Evolutionary conservation across 345 rosid genomes (phyloP).

Genomic region (Moringa oleifera): DNA sequence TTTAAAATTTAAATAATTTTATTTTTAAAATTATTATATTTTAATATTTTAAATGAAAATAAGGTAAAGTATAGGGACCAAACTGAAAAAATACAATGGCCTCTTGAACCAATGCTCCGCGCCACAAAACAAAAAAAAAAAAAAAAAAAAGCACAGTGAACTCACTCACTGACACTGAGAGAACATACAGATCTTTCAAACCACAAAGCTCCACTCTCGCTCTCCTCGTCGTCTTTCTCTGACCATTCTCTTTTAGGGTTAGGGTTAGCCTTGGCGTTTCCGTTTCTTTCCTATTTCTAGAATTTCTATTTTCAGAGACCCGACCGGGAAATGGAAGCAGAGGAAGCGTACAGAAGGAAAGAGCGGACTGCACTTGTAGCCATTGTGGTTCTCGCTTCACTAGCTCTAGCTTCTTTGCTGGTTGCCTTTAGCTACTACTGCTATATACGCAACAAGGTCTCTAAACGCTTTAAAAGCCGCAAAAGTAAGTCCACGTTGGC

Average conservation of each 20-base stretch:
- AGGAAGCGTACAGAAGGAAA: conserved; percentile 43
- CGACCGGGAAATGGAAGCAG: conserved; percentile 34
- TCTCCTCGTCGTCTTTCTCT: neutral
- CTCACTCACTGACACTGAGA: conserved; percentile 8
- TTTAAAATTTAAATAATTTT: too few relatives aligned
- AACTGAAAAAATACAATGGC: neutral
- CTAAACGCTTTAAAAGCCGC: conserved; percentile 44
- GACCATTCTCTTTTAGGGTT: too few relatives aligned
- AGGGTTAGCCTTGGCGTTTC: neutral
- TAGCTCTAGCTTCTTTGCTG: conserved; percentile 63
- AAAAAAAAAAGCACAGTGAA: conserved; percentile 2
- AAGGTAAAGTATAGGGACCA: neutral
- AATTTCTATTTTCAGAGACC: too few relatives aligned
- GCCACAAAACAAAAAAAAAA: too few relatives aligned
- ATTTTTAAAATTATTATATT: too few relatives aligned
- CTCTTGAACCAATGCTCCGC: conserved; percentile 18
- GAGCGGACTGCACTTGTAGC: conserved; percentile 59
- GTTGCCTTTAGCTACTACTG: conserved; percentile 91
- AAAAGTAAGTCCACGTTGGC: conserved; percentile 29
- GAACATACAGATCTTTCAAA: neutral
- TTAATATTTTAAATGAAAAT: too few relatives aligned
- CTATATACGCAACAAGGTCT: conserved; percentile 80
- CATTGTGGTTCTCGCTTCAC: conserved; percentile 76
- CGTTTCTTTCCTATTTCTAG: too few relatives aligned
- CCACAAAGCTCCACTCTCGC: neutral